phyloP scores from a whole-genome alignment of 768 basidiomycete species.

The Clathrus columnatus region DNA sequence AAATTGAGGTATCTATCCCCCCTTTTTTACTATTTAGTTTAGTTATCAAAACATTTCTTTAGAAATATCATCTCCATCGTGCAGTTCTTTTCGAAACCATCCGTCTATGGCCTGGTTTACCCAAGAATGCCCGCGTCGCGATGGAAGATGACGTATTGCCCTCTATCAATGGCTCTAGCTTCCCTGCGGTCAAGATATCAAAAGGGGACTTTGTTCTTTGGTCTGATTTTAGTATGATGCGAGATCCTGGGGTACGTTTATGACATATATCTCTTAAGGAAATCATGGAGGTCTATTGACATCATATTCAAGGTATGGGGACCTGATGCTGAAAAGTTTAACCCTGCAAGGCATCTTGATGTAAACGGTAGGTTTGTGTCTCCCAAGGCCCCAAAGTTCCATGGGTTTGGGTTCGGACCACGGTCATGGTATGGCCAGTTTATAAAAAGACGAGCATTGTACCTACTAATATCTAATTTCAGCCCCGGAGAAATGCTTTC shows the following conservation, averaged over 20 bases:
- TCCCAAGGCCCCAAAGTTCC: background rate
- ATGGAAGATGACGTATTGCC: conserved; percentile 1
- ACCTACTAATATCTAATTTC: background rate
- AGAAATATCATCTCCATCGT: conserved; percentile 13
- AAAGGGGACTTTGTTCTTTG: conserved; percentile 1
- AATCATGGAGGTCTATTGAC: no score
- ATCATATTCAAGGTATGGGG: conserved; percentile 8
- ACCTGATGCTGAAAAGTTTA: background rate
- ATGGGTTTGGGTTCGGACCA: background rate
- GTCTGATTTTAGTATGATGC: background rate
- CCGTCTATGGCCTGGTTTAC: conserved; percentile 6
- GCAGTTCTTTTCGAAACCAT: conserved; percentile 14
- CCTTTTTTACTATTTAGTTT: background rate
- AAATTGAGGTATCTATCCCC: background rate
- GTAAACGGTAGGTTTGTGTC: background rate
- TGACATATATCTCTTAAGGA: background rate
- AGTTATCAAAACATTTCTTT: background rate
- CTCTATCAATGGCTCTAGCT: background rate
- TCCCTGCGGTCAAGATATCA: background rate
- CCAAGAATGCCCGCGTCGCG: conserved; percentile 1
- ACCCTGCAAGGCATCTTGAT: background rate
- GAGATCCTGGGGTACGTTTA: background rate
- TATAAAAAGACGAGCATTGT: background rate
- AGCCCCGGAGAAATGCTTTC: background rate
- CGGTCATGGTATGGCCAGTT: background rate